Evolutionary conservation across 2,329 filamentous ascomycete species (phyloP), one percentile per base, ranked within the genome.

Genomic region (Trichoderma endophyticum): DNA sequence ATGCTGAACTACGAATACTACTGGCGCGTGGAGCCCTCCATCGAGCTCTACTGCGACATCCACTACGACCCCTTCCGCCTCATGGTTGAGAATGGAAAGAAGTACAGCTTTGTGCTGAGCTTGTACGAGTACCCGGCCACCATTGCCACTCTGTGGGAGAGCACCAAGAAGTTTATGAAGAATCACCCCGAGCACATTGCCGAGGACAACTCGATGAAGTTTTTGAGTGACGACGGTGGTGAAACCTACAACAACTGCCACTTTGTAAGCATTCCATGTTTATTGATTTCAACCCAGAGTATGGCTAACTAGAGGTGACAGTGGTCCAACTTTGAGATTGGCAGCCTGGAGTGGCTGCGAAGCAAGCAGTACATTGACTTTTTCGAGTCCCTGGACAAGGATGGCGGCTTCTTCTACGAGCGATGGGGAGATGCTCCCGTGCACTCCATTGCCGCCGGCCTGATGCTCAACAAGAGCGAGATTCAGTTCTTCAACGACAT

Each of bases 251-350:
- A 98, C 85, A 90, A 95, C 81, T 99, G 96, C 85, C 96, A 99
- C 82, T 98, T 99, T 82, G 93, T 95, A 88, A 83, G 92, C 39
- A 48, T 21, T 6, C 21, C 51, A 15, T 21, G 11, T 32, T 12
- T 26, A 57, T 7, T 3, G 7, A 9, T 36, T 24, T 18, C 14
- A 5, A 12, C 2, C 15, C 2, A 18, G 21, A 14, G 5, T 26
- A 8, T 18, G 28, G 15, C 66, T 75, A 66, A 78, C 70, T 74
- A 81, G 21, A 64, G 15, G 11, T 12, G 8, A 61, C 24, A 95
- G 93, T 99, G 96, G 96, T 98, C 95, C 79, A 99, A 99, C 86
- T 99, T 99, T 77, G 96, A 99, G 82, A 92, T 99, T 76, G 96
- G 95, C 75, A 97, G 92, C 83, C 87, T 99, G 51, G 89, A 97